phyloP scores from a whole-genome alignment of 2,329 filamentous ascomycete species.

The Phaeophleospora eucalypticola region DNA sequence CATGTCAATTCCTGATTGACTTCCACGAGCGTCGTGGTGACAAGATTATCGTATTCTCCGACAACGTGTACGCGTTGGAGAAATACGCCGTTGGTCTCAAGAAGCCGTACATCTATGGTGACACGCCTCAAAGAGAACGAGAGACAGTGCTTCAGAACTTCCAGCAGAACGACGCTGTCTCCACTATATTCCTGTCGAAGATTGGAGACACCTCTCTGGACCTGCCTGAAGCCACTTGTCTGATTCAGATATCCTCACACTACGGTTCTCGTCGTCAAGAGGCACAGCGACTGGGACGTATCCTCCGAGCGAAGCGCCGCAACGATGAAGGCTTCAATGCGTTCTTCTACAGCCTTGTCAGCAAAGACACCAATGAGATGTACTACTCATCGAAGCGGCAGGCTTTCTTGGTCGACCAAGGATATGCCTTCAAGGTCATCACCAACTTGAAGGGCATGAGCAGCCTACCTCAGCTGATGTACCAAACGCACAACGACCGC shows the following conservation, averaged over 20 bases:
- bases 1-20: conserved; percentile 96
- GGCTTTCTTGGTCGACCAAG: conserved; percentile 95
- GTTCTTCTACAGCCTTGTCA: conserved; percentile 97
- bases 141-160: conserved; percentile 89
- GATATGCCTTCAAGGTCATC: conserved; percentile 98
- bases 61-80: conserved; percentile 90
- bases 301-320: conserved; percentile 87
- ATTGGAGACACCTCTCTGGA: conserved; percentile 98
- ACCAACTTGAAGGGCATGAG: conserved; percentile 92
- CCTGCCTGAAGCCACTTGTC: conserved; percentile 88
- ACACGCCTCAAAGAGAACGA: conserved; percentile 79
- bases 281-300: conserved; percentile 86
- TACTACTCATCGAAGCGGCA: conserved; percentile 95
- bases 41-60: conserved; percentile 97
- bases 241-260: conserved; percentile 96
- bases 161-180: conserved; percentile 83
- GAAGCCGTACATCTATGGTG: conserved; percentile 89
- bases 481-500: conserved; percentile 72
- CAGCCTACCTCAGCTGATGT: conserved; percentile 73
- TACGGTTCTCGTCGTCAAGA: conserved; percentile 96
- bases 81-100: conserved; percentile 77
- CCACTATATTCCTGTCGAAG: conserved; percentile 93
- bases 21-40: conserved; percentile 93
- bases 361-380: conserved; percentile 97
- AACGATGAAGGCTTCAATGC: conserved; percentile 99